Evolutionary conservation across 768 basidiomycete genomes (phyloP), one percentile per base, ranked within the genome.

Genomic region (Boletus fagicola): DNA sequence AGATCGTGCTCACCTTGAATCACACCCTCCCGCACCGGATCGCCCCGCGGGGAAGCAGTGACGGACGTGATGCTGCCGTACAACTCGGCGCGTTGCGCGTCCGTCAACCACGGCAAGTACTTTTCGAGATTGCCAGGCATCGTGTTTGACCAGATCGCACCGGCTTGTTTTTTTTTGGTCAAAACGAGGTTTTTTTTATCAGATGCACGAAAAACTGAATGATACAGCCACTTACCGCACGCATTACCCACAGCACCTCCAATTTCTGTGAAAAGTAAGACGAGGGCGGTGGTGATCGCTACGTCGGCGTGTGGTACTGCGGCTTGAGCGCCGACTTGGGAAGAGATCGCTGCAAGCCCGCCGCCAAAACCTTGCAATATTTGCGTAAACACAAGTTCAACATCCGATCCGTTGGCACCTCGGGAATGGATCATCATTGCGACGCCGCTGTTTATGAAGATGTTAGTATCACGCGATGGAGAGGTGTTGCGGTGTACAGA

Each of bases 331-430:
- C 79, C 81, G 38, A 86, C 83, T 65, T 83, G 83, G 1, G 77
- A 69, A 5, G 81, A 67, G 42, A 83, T 74, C 9, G 80, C 80
- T 4, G 87, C 86, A 54, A 90, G 77, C 16, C 88, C 89, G 15
- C 89, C 89, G 18, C 89, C 89, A 10, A 85, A 73, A 47, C 88
- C 89, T 72, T 90, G 88, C 16, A 92, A 75, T 49, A 90, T 70
- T 62, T 92, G 89, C 22, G 80, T 83, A 72, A 81, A 76, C 5
- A 90, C 83, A 30, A 90, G 76, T 59, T 83, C 81, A 2, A 76
- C 77, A 35, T 78, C 76, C 33, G 77, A 80, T 0, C 76, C 81
- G 36, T 82, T 74, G 3, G 85, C 81, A 15, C 87, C 87, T 18
- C 85, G 80, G 5, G 87, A 85, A 63, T 82, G 81, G 59, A 90